These are phyloP conservation scores for Pneumocystis canis DNA, from an alignment of 1,139 yeast species.

Conservation along the genomic window DNA sequence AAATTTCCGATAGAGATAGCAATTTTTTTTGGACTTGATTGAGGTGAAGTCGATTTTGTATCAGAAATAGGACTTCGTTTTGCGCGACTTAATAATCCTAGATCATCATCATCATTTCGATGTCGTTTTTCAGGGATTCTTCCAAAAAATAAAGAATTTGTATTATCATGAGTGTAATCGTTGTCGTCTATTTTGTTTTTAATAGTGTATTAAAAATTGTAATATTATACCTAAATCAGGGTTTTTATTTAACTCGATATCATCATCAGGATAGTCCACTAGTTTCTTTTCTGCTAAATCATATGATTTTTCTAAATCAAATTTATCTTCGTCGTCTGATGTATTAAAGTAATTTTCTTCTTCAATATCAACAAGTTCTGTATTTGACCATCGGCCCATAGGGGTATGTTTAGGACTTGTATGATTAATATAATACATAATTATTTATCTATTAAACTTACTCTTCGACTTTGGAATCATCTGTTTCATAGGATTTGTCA, in stretches of 20 bases:
- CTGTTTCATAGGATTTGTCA: slow-evolving; percentile 7
- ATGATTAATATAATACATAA: slow-evolving; percentile 21
- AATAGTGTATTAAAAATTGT: background rate
- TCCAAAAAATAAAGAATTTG: background rate
- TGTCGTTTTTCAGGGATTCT: background rate
- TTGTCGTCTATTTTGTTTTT: background rate
- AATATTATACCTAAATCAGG: background rate
- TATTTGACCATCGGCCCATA: slow-evolving; percentile 13
- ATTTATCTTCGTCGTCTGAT: slow-evolving; percentile 19
- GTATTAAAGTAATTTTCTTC: slow-evolving; percentile 14
- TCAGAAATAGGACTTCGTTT: background rate
- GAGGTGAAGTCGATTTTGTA: background rate
- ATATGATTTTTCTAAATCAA: slow-evolving; percentile 16
- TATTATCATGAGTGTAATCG: background rate
- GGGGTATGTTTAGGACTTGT: background rate
- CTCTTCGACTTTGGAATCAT: background rate
- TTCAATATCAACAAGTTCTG: slow-evolving; percentile 8
- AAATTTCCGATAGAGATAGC: background rate
- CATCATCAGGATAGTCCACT: slow-evolving; percentile 1
- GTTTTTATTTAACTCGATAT: background rate
- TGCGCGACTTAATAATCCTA: background rate
- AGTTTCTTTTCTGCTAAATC: slow-evolving; percentile 4
- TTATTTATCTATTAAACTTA: slow-evolving; percentile 19
- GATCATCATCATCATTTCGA: background rate
- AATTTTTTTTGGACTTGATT: background rate